A percentile compares a stretch with the other conserved stretches of the same genome.
These are phyloP conservation scores for Hygrophorus russula DNA, from an alignment of 768 basidiomycete species.

Conservation along the genomic window DNA sequence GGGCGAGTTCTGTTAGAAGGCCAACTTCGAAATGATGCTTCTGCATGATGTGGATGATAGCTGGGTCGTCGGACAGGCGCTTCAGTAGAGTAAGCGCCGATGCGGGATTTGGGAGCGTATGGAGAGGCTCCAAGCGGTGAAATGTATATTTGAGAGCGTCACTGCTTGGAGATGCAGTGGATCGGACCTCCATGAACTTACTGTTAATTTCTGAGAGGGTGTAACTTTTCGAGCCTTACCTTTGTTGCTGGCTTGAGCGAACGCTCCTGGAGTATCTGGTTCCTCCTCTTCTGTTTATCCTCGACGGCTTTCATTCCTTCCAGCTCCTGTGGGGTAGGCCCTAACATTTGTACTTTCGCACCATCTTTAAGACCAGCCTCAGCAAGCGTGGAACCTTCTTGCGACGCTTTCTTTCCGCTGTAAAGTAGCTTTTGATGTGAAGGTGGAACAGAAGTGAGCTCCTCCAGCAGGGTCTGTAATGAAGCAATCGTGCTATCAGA, in stretches of 20 bases:
- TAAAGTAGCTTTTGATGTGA: slow-evolving; percentile 61
- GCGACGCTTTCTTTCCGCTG: slow-evolving; percentile 49
- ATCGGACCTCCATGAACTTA: slow-evolving; percentile 34
- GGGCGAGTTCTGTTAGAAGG: slow-evolving; percentile 65
- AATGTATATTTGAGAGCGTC: slow-evolving; percentile 43
- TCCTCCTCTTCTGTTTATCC: slow-evolving; percentile 42
- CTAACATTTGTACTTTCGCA: slow-evolving; percentile 59
- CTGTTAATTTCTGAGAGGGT: neutral
- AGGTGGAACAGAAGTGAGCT: slow-evolving; percentile 56
- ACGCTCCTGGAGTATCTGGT: slow-evolving; percentile 48
- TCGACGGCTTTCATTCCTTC: slow-evolving; percentile 43
- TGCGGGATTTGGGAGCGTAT: slow-evolving; percentile 53
- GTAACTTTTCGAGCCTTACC: slow-evolving; percentile 22
- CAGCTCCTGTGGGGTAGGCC: slow-evolving; percentile 50
- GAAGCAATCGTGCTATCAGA: slow-evolving; percentile 37
- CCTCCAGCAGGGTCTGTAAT: slow-evolving; percentile 42
- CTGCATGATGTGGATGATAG: slow-evolving; percentile 61
- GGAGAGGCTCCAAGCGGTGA: slow-evolving; percentile 49
- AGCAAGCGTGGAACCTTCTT: slow-evolving; percentile 16
- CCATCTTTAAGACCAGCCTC: slow-evolving; percentile 53
- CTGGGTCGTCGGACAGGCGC: slow-evolving; percentile 58
- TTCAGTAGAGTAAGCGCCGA: slow-evolving; percentile 43
- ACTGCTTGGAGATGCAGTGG: slow-evolving; percentile 32
- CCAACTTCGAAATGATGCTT: slow-evolving; percentile 59
- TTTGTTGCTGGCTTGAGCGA: slow-evolving; percentile 46